Percentiles rank a stretch among this genome's conserved stretches.
phyloP scores from a whole-genome alignment of 495 filamentous ascomycete species.

The Immersiella caudata region DNA sequence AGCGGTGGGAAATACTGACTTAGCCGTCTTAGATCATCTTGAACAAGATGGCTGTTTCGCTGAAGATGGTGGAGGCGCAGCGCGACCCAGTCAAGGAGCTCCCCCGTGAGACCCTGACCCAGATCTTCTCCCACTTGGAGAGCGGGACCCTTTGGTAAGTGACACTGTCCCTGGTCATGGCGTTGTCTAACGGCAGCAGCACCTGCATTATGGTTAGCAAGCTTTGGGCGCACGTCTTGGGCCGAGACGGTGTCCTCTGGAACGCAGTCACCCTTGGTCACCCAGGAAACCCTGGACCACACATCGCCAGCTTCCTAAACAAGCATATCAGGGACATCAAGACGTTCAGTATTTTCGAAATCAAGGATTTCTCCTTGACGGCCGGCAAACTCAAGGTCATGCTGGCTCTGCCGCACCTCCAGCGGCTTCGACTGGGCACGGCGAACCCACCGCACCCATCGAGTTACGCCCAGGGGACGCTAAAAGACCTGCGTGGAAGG shows the following conservation, averaged over 20 bases:
- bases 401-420: conserved; percentile 19
- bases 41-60: conserved; percentile 27
- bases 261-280: conserved; percentile 15
- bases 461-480: neutral
- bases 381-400: conserved; percentile 13
- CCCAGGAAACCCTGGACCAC: conserved; percentile 22
- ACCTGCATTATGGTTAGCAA: conserved; percentile 30
- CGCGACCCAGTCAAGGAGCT: conserved; percentile 31
- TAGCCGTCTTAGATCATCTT: conserved; percentile 21
- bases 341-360: conserved; percentile 24
- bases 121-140: conserved; percentile 30
- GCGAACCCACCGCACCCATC: neutral
- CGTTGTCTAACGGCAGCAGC: conserved; percentile 7
- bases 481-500: neutral
- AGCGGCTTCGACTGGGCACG: conserved; percentile 21
- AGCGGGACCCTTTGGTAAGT: conserved; percentile 26
- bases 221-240: conserved; percentile 24
- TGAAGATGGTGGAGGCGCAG: conserved; percentile 20
- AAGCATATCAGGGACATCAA: conserved; percentile 19
- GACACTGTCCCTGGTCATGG: neutral
- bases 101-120: conserved; percentile 27
- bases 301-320: conserved; percentile 25
- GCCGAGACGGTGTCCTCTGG: conserved; percentile 29
- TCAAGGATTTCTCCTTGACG: conserved; percentile 18
- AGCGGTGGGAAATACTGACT: neutral